Conservation (phyloP, 805 yeast species). For the Schwanniomyces pseudopolymorphus region DNA sequence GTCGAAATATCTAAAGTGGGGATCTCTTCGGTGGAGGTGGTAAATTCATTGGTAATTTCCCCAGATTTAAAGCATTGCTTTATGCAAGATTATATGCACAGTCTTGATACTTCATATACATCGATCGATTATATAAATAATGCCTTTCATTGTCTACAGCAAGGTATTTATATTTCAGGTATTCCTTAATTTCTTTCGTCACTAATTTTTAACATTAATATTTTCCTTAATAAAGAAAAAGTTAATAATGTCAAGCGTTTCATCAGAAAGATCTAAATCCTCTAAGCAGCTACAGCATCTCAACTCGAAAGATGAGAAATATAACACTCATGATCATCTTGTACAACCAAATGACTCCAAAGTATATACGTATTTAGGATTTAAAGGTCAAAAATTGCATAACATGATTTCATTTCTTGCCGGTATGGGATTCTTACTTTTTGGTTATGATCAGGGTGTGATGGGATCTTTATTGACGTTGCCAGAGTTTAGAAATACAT, state of each 20-base stretch:
- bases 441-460: constrained; percentile 81
- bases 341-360: background rate
- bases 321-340: background rate
- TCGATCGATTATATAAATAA: no score
- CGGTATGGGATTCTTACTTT: constrained; percentile 58
- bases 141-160: no score
- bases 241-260: background rate
- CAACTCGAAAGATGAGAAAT: background rate
- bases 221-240: no score
- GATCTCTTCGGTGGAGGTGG: no score
- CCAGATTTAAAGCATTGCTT: no score
- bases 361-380: constrained; percentile 3
- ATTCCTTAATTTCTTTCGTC: no score
- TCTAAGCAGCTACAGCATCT: background rate
- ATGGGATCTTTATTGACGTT: constrained; percentile 63
- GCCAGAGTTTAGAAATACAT: constrained; percentile 41
- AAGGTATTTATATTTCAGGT: no score
- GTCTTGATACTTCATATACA: no score
- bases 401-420: constrained; percentile 15
- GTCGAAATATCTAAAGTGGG: no score
- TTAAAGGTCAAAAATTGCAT: constrained; percentile 6
- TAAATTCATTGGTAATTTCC: no score
- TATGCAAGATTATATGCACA: no score
- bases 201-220: no score
- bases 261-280: background rate